These are phyloP conservation scores for Pestalotiopsis sp. DNA, from an alignment of 2,329 filamentous ascomycete species.

Conservation along the genomic window DNA sequence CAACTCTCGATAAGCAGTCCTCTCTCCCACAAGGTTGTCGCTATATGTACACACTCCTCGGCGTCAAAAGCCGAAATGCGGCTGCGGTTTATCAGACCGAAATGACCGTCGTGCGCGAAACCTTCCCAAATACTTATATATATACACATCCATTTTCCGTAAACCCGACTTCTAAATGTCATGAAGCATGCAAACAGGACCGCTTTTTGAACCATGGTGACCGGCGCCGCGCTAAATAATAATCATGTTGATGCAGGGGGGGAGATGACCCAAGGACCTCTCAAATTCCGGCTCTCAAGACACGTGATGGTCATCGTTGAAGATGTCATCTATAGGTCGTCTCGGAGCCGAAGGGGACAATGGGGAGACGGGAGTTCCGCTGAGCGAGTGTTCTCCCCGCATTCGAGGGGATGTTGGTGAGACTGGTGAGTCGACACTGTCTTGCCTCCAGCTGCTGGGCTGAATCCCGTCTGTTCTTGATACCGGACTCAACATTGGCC, in stretches of 20 bases:
- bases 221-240: conserved; percentile 7
- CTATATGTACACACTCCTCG: background rate
- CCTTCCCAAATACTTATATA: background rate
- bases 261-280: conserved; percentile 11
- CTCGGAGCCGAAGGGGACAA: conserved; percentile 20
- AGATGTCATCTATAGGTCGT: conserved; percentile 27
- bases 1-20: background rate
- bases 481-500: conserved; percentile 18
- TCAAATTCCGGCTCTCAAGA: background rate
- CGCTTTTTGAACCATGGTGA: conserved; percentile 2
- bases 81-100: background rate
- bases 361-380: background rate
- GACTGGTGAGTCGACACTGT: conserved; percentile 16
- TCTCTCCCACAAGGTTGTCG: background rate
- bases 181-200: conserved; percentile 11
- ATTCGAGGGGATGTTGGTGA: conserved; percentile 13
- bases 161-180: background rate
- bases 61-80: background rate
- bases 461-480: conserved; percentile 20
- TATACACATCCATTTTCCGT: conserved; percentile 7
- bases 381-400: background rate
- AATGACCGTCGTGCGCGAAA: background rate
- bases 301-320: conserved; percentile 14
- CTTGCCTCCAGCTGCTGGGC: conserved; percentile 17
- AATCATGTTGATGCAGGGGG: conserved; percentile 3